Evolutionary conservation across 2,329 filamentous ascomycete genomes (phyloP), one percentile per base, ranked within the genome.

Genomic region (Plenodomus lindquistii): DNA sequence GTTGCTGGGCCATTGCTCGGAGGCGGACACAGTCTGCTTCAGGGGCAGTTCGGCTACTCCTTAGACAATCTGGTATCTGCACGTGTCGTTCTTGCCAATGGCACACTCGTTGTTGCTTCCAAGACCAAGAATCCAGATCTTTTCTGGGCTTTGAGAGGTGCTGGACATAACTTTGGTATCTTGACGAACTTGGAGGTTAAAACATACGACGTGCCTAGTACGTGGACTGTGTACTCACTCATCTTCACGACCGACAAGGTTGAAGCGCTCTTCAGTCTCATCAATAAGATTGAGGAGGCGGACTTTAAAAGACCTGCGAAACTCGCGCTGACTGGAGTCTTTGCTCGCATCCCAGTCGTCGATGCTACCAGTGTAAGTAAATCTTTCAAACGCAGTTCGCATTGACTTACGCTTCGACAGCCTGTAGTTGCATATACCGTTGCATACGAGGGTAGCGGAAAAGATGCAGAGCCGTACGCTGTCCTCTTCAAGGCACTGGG

Each of bases 1-100:
- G 77, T 85, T 4, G 81, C 81, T 1, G 83, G 81, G 0, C 71
- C 85, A 4, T 77, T 79, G 0, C 70, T 85, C 1, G 81, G 81
- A 0, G 82, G 81, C 21, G 83, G 82, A 1, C 81, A 81, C 54
- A 81, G 83, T 2, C 74, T 78, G 60, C 68, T 85, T 16, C 77
- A 76, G 29, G 76, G 77, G 1, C 66, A 72, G 21, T 67, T 81
- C 40, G 63, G 63, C 20, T 54, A 48, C 1, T 37, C 48, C n/a
- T 75, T 80, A 22, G 63, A 66, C 36, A 50, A 55, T n/a, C 46
- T 68, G 9, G 37, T 63, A 2, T 59, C 59, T 9, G 57, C 57
- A 4, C 48, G 51, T 29, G 41, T 62, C 5, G 54, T 74, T 2
- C 55, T 69, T 7, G 66, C 68, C 5, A 59, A 54, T 13, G 71